Conservation (phyloP, 2,329 filamentous ascomycete genomes). For the Chlorencoelia australis region DNA sequence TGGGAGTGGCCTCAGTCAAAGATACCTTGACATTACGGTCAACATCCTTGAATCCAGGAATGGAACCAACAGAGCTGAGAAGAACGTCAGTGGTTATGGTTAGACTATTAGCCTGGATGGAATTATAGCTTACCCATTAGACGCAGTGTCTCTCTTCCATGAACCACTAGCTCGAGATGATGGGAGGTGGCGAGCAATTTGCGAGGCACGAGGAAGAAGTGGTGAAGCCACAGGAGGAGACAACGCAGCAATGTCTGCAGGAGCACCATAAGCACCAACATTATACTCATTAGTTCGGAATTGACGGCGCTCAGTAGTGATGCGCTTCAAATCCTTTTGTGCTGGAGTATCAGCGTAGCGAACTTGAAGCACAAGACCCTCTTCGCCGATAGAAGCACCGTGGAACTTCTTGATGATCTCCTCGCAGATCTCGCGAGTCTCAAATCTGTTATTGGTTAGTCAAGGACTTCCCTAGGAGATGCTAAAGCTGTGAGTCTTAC, state of each 20-base stretch:
- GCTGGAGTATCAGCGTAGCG: conserved; percentile 95
- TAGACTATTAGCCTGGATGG: background rate
- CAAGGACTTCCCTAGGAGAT: background rate
- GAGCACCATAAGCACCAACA: conserved; percentile 55
- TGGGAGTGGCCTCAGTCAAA: conserved; percentile 18
- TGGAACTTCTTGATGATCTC: conserved; percentile 81
- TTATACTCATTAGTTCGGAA: conserved; percentile 97
- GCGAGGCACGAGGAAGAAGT: conserved; percentile 22
- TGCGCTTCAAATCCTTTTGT: conserved; percentile 91
- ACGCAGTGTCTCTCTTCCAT: conserved; percentile 26
- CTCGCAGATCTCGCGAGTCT: conserved; percentile 80
- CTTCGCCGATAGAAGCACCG: conserved; percentile 64
- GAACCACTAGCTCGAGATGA: conserved; percentile 20
- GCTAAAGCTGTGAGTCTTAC: conserved; percentile 39
- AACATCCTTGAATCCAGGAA: conserved; percentile 25
- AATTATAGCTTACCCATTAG: conserved; percentile 14
- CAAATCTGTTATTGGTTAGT: conserved; percentile 53
- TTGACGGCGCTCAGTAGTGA: conserved; percentile 88
- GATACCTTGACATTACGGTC: conserved; percentile 22
- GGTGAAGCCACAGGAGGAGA: conserved; percentile 34
- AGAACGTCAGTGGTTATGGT: background rate
- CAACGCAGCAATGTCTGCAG: conserved; percentile 34
- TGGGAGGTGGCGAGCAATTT: conserved; percentile 25
- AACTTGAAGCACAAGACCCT: conserved; percentile 79
- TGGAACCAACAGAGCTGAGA: conserved; percentile 14